phyloP scores from a whole-genome alignment of 495 filamentous ascomycete species.

The Parathielavia hyrcaniae region DNA sequence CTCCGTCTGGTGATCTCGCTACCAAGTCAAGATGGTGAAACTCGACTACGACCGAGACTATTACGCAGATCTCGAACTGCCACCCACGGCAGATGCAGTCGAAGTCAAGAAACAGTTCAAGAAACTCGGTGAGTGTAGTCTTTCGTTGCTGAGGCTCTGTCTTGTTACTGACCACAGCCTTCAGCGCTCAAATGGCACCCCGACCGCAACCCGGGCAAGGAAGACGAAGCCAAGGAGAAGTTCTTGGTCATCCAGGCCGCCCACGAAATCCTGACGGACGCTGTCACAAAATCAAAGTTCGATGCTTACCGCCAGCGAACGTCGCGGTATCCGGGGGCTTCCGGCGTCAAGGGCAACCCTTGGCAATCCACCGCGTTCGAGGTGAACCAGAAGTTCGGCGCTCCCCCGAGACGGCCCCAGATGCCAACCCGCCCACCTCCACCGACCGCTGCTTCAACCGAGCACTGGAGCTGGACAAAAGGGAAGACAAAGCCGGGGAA shows the following conservation, averaged over 20 bases:
- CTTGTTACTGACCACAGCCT: constrained; percentile 2
- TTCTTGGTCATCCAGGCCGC: constrained; percentile 83
- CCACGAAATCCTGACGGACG: constrained; percentile 73
- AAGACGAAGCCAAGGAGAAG: constrained; percentile 67
- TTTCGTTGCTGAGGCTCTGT: not conserved
- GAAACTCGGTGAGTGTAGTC: constrained; percentile 60
- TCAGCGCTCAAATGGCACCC: constrained; percentile 80
- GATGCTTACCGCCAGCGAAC: constrained; percentile 57
- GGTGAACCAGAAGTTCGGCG: constrained; percentile 25
- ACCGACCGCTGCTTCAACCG: constrained; percentile 15
- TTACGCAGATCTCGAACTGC: constrained; percentile 75
- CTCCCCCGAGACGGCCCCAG: constrained; percentile 43
- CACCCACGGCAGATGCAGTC: constrained; percentile 53
- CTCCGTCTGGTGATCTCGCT: constrained; percentile 10
- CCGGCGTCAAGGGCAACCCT: constrained; percentile 48
- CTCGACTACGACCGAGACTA: constrained; percentile 69
- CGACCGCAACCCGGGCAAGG: constrained; percentile 79
- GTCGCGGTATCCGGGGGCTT: constrained; percentile 35
- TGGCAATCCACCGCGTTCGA: constrained; percentile 44
- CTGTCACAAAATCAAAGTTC: constrained; percentile 61
- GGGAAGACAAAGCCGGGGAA: constrained; percentile 52
- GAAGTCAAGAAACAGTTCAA: constrained; percentile 84
- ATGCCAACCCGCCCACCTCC: constrained; percentile 31
- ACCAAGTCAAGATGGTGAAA: constrained; percentile 59
- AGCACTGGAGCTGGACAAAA: constrained; percentile 31